These are phyloP conservation scores for Phaeosphaeria sp. DNA, from an alignment of 2,329 filamentous ascomycete species.

Conservation along the genomic window DNA sequence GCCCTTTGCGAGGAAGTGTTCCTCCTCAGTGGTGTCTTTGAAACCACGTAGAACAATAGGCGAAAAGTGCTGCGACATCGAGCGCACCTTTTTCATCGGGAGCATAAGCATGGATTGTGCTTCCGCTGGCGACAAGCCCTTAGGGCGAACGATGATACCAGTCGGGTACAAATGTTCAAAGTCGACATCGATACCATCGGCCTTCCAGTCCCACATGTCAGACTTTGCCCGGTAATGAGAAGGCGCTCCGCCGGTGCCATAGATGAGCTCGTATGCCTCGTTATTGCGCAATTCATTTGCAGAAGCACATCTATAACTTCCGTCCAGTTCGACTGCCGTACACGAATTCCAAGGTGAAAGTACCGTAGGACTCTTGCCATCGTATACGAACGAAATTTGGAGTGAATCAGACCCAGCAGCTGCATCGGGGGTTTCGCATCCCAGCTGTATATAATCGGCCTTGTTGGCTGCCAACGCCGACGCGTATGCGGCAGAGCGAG, in stretches of 20 bases:
- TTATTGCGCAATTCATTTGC: not conserved
- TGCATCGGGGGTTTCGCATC: not conserved
- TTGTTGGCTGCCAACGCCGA: not conserved
- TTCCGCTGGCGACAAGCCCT: not conserved
- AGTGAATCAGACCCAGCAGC: not conserved
- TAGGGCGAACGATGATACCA: constrained; percentile 25
- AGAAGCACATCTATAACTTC: constrained; percentile 4
- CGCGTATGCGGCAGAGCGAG: not conserved
- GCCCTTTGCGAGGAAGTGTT: constrained; percentile 55
- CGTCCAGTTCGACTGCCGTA: constrained; percentile 10
- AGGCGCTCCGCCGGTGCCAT: constrained; percentile 13
- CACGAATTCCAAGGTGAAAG: constrained; percentile 14
- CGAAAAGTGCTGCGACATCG: constrained; percentile 58
- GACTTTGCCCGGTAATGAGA: constrained; percentile 29
- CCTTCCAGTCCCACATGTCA: constrained; percentile 20
- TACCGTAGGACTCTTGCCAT: not conserved
- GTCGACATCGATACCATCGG: constrained; percentile 8
- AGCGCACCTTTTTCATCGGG: constrained; percentile 54
- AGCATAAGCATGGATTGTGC: constrained; percentile 52
- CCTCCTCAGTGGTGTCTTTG: constrained; percentile 53
- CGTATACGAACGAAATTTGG: not conserved
- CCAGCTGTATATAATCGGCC: not conserved
- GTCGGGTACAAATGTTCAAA: constrained; percentile 35
- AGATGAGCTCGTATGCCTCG: constrained; percentile 19
- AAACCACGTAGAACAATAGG: constrained; percentile 63